A percentile compares a stretch with the other conserved stretches of the same genome.
Conservation (phyloP, 2,329 filamentous ascomycete species). For the Fusarium irregulare region DNA sequence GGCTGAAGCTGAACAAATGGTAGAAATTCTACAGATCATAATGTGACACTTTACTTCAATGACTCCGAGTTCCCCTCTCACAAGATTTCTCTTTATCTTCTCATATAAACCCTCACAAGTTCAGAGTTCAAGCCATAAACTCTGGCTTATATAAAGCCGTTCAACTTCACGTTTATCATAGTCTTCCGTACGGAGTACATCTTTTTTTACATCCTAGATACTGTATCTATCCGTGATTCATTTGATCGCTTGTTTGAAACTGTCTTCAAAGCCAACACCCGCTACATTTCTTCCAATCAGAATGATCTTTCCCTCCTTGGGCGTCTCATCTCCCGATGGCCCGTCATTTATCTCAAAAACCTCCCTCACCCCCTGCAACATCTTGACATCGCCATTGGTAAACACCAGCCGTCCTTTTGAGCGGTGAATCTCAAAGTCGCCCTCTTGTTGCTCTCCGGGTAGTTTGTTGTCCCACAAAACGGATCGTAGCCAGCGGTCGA, state of each 20-base stretch:
- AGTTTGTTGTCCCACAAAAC: conserved; percentile 84
- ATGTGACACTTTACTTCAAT: background rate
- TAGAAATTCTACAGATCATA: background rate
- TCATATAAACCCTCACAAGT: background rate
- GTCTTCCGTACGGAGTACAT: background rate
- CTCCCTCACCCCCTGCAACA: conserved; percentile 92
- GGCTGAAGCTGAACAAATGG: conserved; percentile 36
- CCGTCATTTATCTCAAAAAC: conserved; percentile 90
- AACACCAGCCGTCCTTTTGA: conserved; percentile 83
- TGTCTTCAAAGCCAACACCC: conserved; percentile 63
- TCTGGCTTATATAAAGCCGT: background rate
- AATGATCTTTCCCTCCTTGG: conserved; percentile 67
- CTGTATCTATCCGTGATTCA: background rate
- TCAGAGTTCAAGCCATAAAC: background rate
- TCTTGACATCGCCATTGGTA: conserved; percentile 72
- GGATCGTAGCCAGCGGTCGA: conserved; percentile 86
- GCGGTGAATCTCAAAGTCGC: conserved; percentile 82
- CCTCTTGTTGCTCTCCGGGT: conserved; percentile 56
- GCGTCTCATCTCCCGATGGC: conserved; percentile 49
- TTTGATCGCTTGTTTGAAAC: conserved; percentile 49
- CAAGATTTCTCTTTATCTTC: background rate
- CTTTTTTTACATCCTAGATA: background rate
- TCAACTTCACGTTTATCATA: background rate
- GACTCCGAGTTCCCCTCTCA: background rate
- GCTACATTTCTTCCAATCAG: conserved; percentile 70